Base-by-base conservation (phyloP, 2,329 filamentous ascomycete species). In the Ceratocystis huliohia region DNA sequence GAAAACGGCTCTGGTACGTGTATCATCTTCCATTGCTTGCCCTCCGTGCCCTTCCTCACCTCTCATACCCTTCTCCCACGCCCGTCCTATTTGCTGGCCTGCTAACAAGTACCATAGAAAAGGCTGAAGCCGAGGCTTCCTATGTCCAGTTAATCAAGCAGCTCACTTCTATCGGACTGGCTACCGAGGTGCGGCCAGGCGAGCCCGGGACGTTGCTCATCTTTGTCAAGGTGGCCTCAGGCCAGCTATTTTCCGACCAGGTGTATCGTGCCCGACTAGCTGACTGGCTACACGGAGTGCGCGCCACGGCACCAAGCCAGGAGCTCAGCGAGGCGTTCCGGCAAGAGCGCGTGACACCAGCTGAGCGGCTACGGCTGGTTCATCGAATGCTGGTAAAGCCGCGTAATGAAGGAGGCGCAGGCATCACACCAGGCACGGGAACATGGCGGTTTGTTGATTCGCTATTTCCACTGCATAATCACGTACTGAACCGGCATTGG, bases 281-380 rank as follows among this genome's bases (percentile, higher is more conserved):
- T 73, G 94, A 97, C 76, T 99, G 92, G 91, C 84, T 97, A 44
- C 88, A 94, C 74, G 91, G 92, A 64, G 88, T 96, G 65, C 87
- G 91, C 69, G 82, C 88, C 63, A 83, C 84, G 22, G 86, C 91
- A 45, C 93, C 93, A 0, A 82, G 85, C 66, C 87, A 85, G 72
- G 86, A 95, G 70, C 84, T 90, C 20, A 78, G 82, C 61, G 80
- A 84, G 68, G 83, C 86, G 15, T 82, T 95, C 64, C 79, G 86
- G 67, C 78, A 83, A 17, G 88, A 96, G 70, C 88, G 91, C 1
- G 81, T 96, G 67, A 90, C 87, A 48, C 90, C 96, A 73, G 89
- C 93, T 25, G 94, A 99, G 78, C 83, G 92, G 61, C 83, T 96
- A 57, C 86, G 94, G 44, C 85, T 95, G 61, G 88, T 96, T 67